phyloP scores from a whole-genome alignment of 768 basidiomycete species.

The Boletales sp. region DNA sequence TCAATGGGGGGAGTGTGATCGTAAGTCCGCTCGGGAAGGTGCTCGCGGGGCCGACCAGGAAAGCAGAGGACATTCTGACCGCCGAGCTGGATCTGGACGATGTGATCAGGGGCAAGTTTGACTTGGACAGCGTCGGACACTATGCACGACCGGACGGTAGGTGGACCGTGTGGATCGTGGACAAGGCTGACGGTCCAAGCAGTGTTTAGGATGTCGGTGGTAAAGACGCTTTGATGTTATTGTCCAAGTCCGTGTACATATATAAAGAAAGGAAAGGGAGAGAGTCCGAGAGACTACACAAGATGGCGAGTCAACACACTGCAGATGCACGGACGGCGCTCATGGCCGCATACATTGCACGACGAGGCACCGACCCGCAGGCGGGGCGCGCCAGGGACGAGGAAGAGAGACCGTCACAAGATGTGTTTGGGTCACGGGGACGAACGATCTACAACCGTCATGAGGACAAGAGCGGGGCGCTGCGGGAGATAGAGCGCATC shows the following conservation, averaged over 20 bases:
- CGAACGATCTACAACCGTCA: conserved; percentile 28
- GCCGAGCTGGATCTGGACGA: conserved; percentile 61
- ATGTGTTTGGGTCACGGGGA: conserved; percentile 16
- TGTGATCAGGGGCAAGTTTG: conserved; percentile 54
- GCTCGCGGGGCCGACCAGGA: conserved; percentile 56
- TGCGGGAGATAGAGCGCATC: conserved; percentile 14
- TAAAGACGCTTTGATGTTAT: too few relatives aligned
- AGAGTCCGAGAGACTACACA: neutral
- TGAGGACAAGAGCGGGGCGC: neutral
- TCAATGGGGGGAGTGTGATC: conserved; percentile 60
- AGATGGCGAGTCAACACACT: conserved; percentile 23
- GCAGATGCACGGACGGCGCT: conserved; percentile 35
- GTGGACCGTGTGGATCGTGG: conserved; percentile 14
- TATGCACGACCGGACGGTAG: conserved; percentile 57
- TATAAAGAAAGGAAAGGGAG: conserved; percentile 19
- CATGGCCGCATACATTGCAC: conserved; percentile 27
- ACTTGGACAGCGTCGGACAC: conserved; percentile 59
- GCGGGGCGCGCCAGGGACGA: conserved; percentile 4
- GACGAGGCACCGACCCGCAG: conserved; percentile 12
- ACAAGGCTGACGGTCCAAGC: conserved; percentile 6
- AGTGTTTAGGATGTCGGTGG: conserved; percentile 28
- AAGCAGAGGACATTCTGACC: conserved; percentile 49
- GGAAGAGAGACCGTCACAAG: neutral
- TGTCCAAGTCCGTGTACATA: neutral
- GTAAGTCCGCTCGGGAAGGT: conserved; percentile 54